These are phyloP conservation scores for Barnettozyma pratensis DNA, from an alignment of 805 yeast genomes.

Conservation along the genomic window DNA sequence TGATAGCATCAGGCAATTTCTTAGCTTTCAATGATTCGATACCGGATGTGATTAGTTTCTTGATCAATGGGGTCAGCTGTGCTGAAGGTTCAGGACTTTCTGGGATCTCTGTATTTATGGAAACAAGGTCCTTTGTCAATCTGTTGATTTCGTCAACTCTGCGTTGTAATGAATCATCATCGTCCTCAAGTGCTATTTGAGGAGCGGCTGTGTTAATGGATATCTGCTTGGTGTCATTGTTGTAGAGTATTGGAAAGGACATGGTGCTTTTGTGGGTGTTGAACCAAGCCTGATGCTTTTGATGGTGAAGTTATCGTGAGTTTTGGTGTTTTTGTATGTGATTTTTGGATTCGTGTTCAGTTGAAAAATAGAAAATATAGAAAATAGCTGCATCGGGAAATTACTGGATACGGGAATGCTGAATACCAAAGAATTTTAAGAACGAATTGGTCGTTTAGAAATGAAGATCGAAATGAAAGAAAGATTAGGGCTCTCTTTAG, in stretches of 20 bases:
- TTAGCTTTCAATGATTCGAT: slow-evolving; percentile 49
- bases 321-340: neutral
- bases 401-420: neutral
- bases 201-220: slow-evolving; percentile 1
- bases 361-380: neutral
- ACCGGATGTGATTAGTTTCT: slow-evolving; percentile 62
- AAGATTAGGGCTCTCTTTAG: too few relatives aligned
- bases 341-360: neutral
- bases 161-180: slow-evolving; percentile 4
- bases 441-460: too few relatives aligned
- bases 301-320: neutral
- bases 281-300: neutral
- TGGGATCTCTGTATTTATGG: slow-evolving; percentile 41
- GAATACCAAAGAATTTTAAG: too few relatives aligned
- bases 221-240: slow-evolving; percentile 3
- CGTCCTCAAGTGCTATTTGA: slow-evolving; percentile 1
- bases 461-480: too few relatives aligned
- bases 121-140: slow-evolving; percentile 28
- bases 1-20: slow-evolving; percentile 54
- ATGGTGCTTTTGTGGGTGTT: neutral
- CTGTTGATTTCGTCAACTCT: slow-evolving; percentile 26
- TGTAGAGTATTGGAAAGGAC: slow-evolving; percentile 4
- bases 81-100: slow-evolving; percentile 51
- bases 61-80: slow-evolving; percentile 51
- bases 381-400: neutral